These are phyloP conservation scores for Penicillium decumbens DNA, from an alignment of 2,329 filamentous ascomycete genomes.

Conservation along the genomic window DNA sequence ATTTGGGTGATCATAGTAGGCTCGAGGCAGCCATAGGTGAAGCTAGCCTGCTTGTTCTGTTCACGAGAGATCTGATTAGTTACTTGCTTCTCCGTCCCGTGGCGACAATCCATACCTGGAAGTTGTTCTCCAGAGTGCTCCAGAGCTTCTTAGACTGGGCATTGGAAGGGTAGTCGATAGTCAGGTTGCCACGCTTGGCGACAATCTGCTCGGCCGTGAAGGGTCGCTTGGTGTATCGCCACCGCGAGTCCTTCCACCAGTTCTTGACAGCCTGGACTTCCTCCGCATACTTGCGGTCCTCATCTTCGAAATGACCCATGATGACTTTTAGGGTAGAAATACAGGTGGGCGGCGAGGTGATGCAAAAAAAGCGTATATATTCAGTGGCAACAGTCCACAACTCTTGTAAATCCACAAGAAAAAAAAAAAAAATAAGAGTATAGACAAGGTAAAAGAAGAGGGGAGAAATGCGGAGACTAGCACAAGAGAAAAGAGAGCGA, in stretches of 20 bases:
- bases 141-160: constrained; percentile 89
- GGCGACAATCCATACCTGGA: constrained; percentile 57
- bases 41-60: constrained; percentile 78
- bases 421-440: constrained; percentile 8
- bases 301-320: constrained; percentile 54
- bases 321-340: constrained; percentile 18
- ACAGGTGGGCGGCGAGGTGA: constrained; percentile 1
- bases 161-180: constrained; percentile 89
- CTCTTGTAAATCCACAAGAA: constrained; percentile 1
- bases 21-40: constrained; percentile 94
- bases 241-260: constrained; percentile 92
- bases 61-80: constrained; percentile 9
- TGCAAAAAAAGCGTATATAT: constrained; percentile 7
- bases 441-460: constrained; percentile 10
- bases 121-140: constrained; percentile 80
- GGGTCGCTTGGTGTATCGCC: constrained; percentile 85
- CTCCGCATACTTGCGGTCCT: constrained; percentile 69
- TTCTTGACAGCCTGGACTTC: constrained; percentile 85
- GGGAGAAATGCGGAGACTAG: constrained; percentile 1
- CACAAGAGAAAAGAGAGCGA: constrained; percentile 14
- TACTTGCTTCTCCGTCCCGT: neutral
- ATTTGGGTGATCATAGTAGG: constrained; percentile 99
- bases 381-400: constrained; percentile 10
- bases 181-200: constrained; percentile 85
- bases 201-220: constrained; percentile 98